Base-by-base conservation (phyloP, 495 filamentous ascomycete species). In the Talaromyces adpressus region DNA sequence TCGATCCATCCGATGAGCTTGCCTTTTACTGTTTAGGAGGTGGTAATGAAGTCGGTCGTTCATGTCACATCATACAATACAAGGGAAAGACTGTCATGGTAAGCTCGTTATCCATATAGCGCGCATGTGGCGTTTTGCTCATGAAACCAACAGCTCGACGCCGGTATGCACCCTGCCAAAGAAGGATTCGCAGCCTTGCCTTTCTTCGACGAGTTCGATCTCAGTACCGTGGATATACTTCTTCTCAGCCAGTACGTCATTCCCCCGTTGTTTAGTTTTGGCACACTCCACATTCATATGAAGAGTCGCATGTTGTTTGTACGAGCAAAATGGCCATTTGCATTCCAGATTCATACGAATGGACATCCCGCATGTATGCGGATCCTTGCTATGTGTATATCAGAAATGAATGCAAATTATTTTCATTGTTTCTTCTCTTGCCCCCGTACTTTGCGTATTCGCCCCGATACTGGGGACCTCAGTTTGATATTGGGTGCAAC, bases 81-180 rank as follows among this genome's bases (percentile, higher is more conserved):
- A 98, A 98, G 71, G 94, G 94, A 20, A 98, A 98, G 71, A 98
- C 94, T 6, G 91, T 98, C 63, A 98, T 98, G 94, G 91, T 93
- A 77, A 63, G 87, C 77, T 27, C 25, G 25, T 4, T 27, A 27
- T 27, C 25, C 25, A 4, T 27, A 4, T 27, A 27, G 25, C 25
- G 25, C 4, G 25, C 25, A 27, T 27, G 25, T 27, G 6, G 57
- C 16, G 29, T 30, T 18, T n/a, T 59, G 29, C 57, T 59, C 25
- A 45, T 63, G 16, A 8, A 49, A 3, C 23, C 30, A 11, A 41
- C 69, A 95, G 91, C 90, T 98, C 58, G 94, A 98, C 80, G 94
- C 94, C 49, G 94, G 94, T 14, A 91, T 96, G 76, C 94, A 98
- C 68, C 92, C 94, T 47, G 94, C 91, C n/a, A 96, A 96, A 71